Evolutionary conservation across 2,329 filamentous ascomycete genomes (phyloP).

Genomic region (Trichoderma citrinoviride): DNA sequence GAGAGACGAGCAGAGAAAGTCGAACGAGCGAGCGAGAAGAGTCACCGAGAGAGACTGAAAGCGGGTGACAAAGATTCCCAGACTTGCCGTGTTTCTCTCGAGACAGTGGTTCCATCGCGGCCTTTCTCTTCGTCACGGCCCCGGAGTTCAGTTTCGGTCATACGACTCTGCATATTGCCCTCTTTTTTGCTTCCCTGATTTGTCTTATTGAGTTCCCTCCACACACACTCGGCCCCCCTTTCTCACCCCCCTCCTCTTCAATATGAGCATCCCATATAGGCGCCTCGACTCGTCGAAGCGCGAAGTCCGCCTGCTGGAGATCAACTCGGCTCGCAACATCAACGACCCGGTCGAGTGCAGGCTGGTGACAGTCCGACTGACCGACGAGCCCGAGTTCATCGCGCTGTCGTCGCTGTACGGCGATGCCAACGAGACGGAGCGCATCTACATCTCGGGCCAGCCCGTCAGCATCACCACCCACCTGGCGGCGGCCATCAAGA

Average conservation of each 20-base stretch:
- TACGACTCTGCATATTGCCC: background rate
- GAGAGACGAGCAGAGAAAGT: background rate
- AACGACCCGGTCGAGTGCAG: conserved; percentile 11
- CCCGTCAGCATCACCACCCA: conserved; percentile 6
- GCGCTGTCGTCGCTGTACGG: conserved; percentile 15
- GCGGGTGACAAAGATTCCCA: background rate
- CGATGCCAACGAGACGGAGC: conserved; percentile 1
- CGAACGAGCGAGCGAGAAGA: no score
- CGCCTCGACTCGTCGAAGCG: conserved; percentile 13
- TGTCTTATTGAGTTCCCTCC: background rate
- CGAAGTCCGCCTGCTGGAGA: conserved; percentile 13
- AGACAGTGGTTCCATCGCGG: conserved; percentile 4
- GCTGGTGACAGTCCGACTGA: conserved; percentile 6
- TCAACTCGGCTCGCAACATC: conserved; percentile 4
- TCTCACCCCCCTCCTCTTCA: background rate
- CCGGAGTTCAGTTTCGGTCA: background rate
- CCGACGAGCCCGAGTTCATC: conserved; percentile 12
- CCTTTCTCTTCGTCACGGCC: conserved; percentile 4
- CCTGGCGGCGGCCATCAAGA: conserved; percentile 5
- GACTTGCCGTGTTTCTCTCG: background rate
- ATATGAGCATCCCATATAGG: conserved; percentile 12
- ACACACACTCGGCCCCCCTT: background rate
- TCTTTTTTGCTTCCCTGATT: background rate
- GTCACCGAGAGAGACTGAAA: no score
- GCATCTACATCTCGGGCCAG: conserved; percentile 14